A percentile compares a stretch with the other conserved stretches of the same genome.
phyloP scores from a whole-genome alignment of 2,329 filamentous ascomycete species.

The Triangularia setosa region DNA sequence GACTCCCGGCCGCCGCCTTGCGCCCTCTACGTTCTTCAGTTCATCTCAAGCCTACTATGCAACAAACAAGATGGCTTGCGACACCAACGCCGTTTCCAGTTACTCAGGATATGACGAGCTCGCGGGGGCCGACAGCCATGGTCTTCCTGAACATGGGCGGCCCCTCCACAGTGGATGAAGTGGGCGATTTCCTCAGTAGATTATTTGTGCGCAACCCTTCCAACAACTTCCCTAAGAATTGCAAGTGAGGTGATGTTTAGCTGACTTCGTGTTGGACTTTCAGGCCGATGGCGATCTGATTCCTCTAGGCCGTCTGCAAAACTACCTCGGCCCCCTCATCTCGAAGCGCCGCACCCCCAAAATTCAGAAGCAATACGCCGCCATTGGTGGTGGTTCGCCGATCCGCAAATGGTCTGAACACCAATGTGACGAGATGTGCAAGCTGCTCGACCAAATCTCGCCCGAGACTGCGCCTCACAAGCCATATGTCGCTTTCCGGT shows the following conservation, averaged over 20 bases:
- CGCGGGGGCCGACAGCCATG: conserved; percentile 86
- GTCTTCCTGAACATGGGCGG: conserved; percentile 99
- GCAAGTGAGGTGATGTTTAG: neutral
- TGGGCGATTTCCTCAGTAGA: conserved; percentile 82
- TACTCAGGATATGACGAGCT: conserved; percentile 67
- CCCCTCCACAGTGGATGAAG: conserved; percentile 81
- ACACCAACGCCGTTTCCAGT: conserved; percentile 63
- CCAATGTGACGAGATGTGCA: conserved; percentile 94
- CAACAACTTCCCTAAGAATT: neutral
- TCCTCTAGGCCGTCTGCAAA: conserved; percentile 86
- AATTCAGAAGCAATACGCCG: conserved; percentile 92
- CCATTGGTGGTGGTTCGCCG: conserved; percentile 94
- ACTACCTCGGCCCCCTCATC: conserved; percentile 85
- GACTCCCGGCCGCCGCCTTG: conserved; percentile 32
- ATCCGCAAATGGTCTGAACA: conserved; percentile 98
- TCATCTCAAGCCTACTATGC: conserved; percentile 29
- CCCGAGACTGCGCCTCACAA: conserved; percentile 95
- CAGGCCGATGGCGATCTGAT: conserved; percentile 92
- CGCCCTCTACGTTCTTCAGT: conserved; percentile 26
- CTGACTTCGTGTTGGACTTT: neutral
- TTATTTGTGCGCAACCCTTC: conserved; percentile 67
- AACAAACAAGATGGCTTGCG: conserved; percentile 48
- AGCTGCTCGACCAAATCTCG: conserved; percentile 84
- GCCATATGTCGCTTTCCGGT: conserved; percentile 95
- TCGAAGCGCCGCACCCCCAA: conserved; percentile 86